Conservation (phyloP, 1,284 basidiomycete genomes). For the Irpex rosettiformis region DNA sequence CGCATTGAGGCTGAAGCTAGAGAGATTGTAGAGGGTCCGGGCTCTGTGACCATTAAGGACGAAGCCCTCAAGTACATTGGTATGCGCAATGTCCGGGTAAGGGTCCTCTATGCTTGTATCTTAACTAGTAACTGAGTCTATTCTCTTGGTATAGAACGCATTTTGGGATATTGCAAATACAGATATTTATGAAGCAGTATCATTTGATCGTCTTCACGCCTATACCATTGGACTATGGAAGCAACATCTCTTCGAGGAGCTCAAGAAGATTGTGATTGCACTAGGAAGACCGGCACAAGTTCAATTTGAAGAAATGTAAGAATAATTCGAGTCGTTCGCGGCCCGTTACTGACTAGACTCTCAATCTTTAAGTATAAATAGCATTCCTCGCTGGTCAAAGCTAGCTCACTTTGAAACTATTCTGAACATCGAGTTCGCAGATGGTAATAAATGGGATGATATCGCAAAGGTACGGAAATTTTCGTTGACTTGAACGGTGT, state of each 20-base stretch:
- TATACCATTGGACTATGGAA: slow-evolving; percentile 8
- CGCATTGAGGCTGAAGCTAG: neutral
- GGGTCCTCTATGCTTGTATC: neutral
- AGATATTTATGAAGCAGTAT: slow-evolving; percentile 10
- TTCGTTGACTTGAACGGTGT: neutral
- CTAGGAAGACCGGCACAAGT: neutral
- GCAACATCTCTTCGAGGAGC: slow-evolving; percentile 10
- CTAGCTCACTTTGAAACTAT: slow-evolving; percentile 11
- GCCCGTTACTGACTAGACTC: neutral
- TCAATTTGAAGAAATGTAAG: slow-evolving; percentile 8
- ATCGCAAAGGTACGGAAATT: slow-evolving; percentile 33
- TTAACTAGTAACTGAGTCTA: neutral
- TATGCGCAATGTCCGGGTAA: slow-evolving; percentile 7
- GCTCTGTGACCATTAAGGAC: slow-evolving; percentile 1
- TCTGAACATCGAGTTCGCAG: slow-evolving; percentile 7
- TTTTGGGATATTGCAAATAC: slow-evolving; percentile 12
- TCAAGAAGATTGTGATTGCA: slow-evolving; percentile 3
- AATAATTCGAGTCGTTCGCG: too few relatives aligned
- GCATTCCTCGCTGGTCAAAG: slow-evolving; percentile 11
- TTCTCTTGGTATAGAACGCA: slow-evolving; percentile 15
- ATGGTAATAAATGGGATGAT: slow-evolving; percentile 22
- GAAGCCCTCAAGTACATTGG: slow-evolving; percentile 3
- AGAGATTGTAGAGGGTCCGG: neutral
- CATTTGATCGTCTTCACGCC: slow-evolving; percentile 15
- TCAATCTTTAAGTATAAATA: neutral